Evolutionary conservation across 2,329 filamentous ascomycete genomes (phyloP).

Genomic region (Colletotrichum lupini): DNA sequence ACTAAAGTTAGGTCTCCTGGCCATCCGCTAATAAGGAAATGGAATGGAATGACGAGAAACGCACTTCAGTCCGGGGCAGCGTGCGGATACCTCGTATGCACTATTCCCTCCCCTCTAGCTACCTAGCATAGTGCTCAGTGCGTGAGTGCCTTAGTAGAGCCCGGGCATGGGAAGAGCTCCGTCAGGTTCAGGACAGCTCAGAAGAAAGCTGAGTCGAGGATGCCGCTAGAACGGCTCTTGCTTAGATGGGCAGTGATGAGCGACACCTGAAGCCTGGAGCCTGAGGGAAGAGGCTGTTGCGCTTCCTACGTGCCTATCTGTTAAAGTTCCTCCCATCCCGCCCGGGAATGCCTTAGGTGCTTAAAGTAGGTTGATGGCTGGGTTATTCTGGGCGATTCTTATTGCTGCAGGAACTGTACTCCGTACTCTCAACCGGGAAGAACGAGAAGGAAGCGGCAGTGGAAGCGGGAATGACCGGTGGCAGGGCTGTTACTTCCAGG

Average conservation of each 20-base stretch:
- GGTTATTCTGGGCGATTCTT: not conserved
- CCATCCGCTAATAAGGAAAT: constrained; percentile 13
- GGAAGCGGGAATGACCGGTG: not conserved
- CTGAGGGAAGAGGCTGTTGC: not conserved
- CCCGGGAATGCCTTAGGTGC: not conserved
- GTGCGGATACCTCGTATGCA: not conserved
- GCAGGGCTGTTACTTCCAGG: not conserved
- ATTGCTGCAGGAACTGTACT: not conserved
- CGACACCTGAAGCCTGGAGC: constrained; percentile 6
- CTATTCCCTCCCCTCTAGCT: not conserved
- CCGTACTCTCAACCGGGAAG: not conserved
- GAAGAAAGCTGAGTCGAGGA: not conserved
- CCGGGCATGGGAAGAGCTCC: not conserved
- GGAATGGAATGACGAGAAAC: constrained; percentile 2
- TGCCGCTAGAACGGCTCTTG: not conserved
- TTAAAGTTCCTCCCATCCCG: not conserved
- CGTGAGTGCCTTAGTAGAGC: not conserved
- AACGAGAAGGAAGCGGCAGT: constrained; percentile 11
- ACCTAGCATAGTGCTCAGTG: too few species aligned
- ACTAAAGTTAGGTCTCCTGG: constrained; percentile 32
- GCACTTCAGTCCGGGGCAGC: constrained; percentile 8
- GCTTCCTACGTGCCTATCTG: not conserved
- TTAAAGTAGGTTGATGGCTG: not conserved
- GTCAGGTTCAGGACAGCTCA: not conserved
- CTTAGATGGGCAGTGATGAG: constrained; percentile 18